These are phyloP conservation scores for Agrocybe chaxingu DNA, from an alignment of 768 basidiomycete genomes.

Conservation along the genomic window DNA sequence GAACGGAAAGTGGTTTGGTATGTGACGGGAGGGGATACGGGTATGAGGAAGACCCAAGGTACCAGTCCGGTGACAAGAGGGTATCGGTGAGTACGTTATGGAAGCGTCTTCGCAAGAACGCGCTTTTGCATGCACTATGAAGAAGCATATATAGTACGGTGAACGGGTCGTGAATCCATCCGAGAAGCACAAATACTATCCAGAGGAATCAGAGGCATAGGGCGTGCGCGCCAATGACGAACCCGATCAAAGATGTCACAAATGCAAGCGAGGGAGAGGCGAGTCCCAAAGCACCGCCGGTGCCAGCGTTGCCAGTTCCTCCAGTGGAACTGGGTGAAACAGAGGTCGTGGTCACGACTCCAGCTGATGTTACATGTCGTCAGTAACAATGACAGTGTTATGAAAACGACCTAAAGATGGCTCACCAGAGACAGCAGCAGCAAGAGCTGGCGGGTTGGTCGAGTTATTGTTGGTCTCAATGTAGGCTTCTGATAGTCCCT, in stretches of 20 bases:
- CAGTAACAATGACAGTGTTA: background rate
- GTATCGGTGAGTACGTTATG: too few relatives aligned
- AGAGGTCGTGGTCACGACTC: constrained; percentile 8
- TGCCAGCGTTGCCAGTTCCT: constrained; percentile 3
- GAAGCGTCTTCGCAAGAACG: too few relatives aligned
- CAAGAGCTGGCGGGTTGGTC: constrained; percentile 48
- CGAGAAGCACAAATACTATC: background rate
- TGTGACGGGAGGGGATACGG: too few relatives aligned
- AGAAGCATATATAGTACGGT: too few relatives aligned
- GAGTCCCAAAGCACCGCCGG: background rate
- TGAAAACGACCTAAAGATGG: background rate
- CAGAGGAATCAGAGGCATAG: background rate
- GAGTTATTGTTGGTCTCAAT: constrained; percentile 78
- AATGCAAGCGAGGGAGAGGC: background rate
- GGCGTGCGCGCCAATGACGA: background rate
- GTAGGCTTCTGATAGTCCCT: constrained; percentile 62
- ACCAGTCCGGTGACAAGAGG: too few relatives aligned
- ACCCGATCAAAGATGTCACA: background rate
- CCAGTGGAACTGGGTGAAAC: background rate
- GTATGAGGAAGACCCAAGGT: too few relatives aligned
- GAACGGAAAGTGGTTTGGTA: too few relatives aligned
- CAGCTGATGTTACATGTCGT: constrained; percentile 1
- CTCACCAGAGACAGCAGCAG: constrained; percentile 17
- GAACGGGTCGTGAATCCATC: background rate
- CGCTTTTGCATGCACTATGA: too few relatives aligned